A percentile compares a stretch with the other conserved stretches of the same genome.
Evolutionary conservation across 768 basidiomycete genomes (phyloP).

Genomic region (Termitomyces heimii): DNA sequence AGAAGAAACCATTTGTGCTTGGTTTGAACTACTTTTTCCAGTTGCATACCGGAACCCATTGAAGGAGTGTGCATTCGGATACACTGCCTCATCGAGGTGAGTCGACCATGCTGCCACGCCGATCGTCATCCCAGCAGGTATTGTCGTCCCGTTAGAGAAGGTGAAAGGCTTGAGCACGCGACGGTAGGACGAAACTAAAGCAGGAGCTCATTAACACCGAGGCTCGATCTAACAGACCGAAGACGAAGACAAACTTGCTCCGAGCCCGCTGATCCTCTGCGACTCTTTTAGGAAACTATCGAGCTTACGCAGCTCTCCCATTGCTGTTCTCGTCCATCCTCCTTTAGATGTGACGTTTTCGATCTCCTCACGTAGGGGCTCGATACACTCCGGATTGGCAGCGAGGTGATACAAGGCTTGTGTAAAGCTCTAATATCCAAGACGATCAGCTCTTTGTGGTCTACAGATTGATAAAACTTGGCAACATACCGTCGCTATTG

Average conservation of each 20-base stretch:
- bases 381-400: constrained; percentile 23
- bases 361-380: constrained; percentile 37
- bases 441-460: constrained; percentile 24
- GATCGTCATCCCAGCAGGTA: constrained; percentile 20
- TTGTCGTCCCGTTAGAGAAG: constrained; percentile 18
- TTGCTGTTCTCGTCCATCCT: constrained; percentile 28
- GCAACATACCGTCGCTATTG: constrained; percentile 32
- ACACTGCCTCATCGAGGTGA: constrained; percentile 3
- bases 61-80: constrained; percentile 26
- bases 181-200: constrained; percentile 14
- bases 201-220: not conserved
- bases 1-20: constrained; percentile 26
- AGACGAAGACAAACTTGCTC: constrained; percentile 16
- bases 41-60: constrained; percentile 36
- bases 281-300: constrained; percentile 41
- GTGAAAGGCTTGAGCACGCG: constrained; percentile 15
- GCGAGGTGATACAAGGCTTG: constrained; percentile 33
- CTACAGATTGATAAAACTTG: constrained; percentile 14
- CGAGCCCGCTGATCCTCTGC: constrained; percentile 22
- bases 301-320: constrained; percentile 32
- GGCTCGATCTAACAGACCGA: not conserved
- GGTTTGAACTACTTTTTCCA: constrained; percentile 19
- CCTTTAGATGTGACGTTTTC: constrained; percentile 27
- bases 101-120: constrained; percentile 5
- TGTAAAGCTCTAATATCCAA: constrained; percentile 25